Conservation (phyloP, 352 stramenopile species). For the Phytophthora pinifolia region DNA sequence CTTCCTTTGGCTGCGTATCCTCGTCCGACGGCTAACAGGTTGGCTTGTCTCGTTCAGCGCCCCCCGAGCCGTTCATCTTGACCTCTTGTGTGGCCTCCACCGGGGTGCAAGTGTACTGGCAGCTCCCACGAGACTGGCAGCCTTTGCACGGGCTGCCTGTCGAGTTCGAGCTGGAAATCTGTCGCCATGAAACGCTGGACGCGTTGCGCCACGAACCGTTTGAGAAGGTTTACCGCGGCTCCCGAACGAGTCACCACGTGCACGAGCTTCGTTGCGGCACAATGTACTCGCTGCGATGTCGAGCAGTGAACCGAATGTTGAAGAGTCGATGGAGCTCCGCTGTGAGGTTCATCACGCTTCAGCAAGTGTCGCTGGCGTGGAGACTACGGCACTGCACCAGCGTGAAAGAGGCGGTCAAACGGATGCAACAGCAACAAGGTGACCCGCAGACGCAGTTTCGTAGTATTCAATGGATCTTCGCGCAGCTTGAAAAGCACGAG, state of each 20-base stretch:
- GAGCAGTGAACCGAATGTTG: constrained; percentile 46
- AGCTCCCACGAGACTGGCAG: constrained; percentile 47
- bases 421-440: constrained; percentile 29
- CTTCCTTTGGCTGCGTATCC: background rate
- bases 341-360: constrained; percentile 52
- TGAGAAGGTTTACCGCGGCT: constrained; percentile 40
- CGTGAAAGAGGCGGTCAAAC: constrained; percentile 44
- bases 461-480: constrained; percentile 56
- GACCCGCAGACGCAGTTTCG: constrained; percentile 34
- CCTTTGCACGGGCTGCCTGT: constrained; percentile 38
- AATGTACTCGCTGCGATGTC: constrained; percentile 57
- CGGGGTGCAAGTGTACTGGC: constrained; percentile 59
- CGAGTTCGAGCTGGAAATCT: constrained; percentile 60
- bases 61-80: constrained; percentile 57
- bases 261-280: constrained; percentile 30
- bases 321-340: constrained; percentile 55
- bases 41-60: constrained; percentile 31
- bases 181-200: constrained; percentile 24
- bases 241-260: constrained; percentile 35
- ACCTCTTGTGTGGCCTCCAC: constrained; percentile 44
- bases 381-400: constrained; percentile 50
- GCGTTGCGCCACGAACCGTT: constrained; percentile 34
- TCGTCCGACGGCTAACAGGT: background rate
- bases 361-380: constrained; percentile 56
- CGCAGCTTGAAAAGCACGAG: constrained; percentile 38